A percentile compares a stretch with the other conserved stretches of the same genome.
Conservation (phyloP, 768 basidiomycete genomes). For the Lyophyllum semitale region DNA sequence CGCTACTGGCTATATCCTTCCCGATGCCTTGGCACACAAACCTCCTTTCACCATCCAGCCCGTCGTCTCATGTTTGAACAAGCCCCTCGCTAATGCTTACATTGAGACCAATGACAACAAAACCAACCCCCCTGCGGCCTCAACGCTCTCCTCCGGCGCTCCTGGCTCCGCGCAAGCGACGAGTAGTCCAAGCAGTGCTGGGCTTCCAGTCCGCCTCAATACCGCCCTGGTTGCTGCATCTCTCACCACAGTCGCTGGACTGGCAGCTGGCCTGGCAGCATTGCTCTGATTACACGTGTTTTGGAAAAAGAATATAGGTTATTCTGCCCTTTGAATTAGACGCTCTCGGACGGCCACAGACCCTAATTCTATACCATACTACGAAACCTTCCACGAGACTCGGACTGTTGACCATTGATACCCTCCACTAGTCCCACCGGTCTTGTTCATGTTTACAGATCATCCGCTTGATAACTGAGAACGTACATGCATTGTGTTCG, state of each 20-base stretch:
- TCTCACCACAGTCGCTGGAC: conserved; percentile 12
- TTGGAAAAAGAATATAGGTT: background rate
- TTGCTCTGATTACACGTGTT: conserved; percentile 6
- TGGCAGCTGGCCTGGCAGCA: conserved; percentile 18
- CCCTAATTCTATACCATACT: conserved; percentile 3
- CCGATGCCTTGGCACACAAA: conserved; percentile 69
- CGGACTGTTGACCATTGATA: conserved; percentile 12
- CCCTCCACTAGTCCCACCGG: background rate
- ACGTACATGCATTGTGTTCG: background rate
- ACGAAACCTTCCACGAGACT: conserved; percentile 1
- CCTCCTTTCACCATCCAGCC: conserved; percentile 70
- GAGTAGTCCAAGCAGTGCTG: conserved; percentile 9
- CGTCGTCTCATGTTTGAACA: conserved; percentile 68
- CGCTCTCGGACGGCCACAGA: conserved; percentile 7
- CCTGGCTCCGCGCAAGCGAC: conserved; percentile 35
- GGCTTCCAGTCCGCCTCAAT: conserved; percentile 4
- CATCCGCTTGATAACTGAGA: background rate
- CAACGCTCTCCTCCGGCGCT: conserved; percentile 33
- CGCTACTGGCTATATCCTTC: conserved; percentile 85
- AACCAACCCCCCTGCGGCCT: conserved; percentile 51
- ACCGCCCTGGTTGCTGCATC: conserved; percentile 11
- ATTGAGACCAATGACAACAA: conserved; percentile 79
- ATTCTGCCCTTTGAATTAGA: conserved; percentile 9
- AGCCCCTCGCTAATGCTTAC: conserved; percentile 65
- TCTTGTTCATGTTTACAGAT: background rate